These are phyloP conservation scores for Kazachstania bromeliacearum DNA, from an alignment of 805 yeast genomes.

Conservation along the genomic window DNA sequence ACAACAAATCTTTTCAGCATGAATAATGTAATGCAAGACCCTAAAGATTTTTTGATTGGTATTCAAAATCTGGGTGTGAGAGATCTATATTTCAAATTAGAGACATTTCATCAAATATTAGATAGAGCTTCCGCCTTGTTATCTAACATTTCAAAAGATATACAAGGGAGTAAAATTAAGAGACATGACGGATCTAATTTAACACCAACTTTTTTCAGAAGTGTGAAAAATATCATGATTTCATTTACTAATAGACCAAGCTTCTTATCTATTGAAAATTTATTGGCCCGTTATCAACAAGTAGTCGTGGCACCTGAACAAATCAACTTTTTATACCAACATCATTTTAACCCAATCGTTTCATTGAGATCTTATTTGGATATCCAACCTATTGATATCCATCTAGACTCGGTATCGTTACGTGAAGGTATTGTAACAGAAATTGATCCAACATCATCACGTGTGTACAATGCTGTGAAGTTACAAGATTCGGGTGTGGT, in stretches of 20 bases:
- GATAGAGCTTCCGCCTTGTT: conserved; percentile 47
- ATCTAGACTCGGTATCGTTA: conserved; percentile 77
- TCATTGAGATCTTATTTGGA: conserved; percentile 74
- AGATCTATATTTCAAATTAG: conserved; percentile 76
- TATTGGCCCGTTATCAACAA: conserved; percentile 52
- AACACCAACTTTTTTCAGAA: conserved; percentile 34
- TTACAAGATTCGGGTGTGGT: conserved; percentile 94
- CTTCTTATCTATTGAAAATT: conserved; percentile 43
- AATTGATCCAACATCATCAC: conserved; percentile 45
- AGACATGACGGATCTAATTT: conserved; percentile 6
- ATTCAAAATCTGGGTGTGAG: conserved; percentile 71
- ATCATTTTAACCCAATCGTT: conserved; percentile 72
- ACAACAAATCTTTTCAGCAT: conserved; percentile 77
- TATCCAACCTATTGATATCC: conserved; percentile 78
- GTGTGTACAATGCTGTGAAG: conserved; percentile 41
- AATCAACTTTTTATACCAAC: conserved; percentile 68
- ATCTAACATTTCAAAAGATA: not conserved
- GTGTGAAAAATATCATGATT: conserved; percentile 74
- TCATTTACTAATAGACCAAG: conserved; percentile 71
- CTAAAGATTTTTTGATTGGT: conserved; percentile 59
- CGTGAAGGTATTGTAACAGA: conserved; percentile 81
- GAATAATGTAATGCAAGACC: conserved; percentile 64
- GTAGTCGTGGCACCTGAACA: conserved; percentile 60
- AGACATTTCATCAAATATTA: conserved; percentile 70
- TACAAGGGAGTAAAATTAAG: conserved; percentile 3